Evolutionary conservation across 1,284 basidiomycete genomes (phyloP), one percentile per base, ranked within the genome.

Genomic region (Ganoderma multipileum): DNA sequence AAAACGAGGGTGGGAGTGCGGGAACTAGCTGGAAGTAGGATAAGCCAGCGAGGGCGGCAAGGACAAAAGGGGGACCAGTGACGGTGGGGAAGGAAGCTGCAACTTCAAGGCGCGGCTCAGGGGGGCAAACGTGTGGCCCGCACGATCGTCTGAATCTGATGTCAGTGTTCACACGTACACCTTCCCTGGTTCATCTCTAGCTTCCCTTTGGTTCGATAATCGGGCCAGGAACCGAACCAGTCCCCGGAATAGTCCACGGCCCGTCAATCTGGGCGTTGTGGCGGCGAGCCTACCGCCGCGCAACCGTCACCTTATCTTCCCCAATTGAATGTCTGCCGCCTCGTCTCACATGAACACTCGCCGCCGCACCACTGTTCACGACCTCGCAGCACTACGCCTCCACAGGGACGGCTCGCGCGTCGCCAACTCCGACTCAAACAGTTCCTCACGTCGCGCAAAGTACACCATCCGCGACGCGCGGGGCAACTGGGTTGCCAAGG

Each of bases 321-420:
- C n/a, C n/a, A 38, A 58, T 36, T 30, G n/a, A 58, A 16, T 36
- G 55, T 3, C 55, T 36, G 20, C 33, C 33, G 2, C n/a, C n/a
- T 58, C 2, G 33, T 36, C 5, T 11, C 55, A 38, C 7, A 87
- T 85, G 84, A 79, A 80, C 61, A 75, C 81, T 58, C 82, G 80
- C 59, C 86, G 88, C 61, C 81, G 78, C 63, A 87, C 80, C 65
- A 90, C 87, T 2, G 83, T 90, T 23, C 87, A 87, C 73, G 90
- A 91, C 74, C 83, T 86, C 41, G 81, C 89, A 0, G 82, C 84
- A 61, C 84, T 91, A 36, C 85, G 88, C 23, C 75, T 91, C 0
- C 90, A 88, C 70, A 85, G 86, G 18, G 85, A 90, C 74, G 89
- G 89, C 12, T 82, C 83, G 36, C 86, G 88, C 39, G 86, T 90